A percentile compares a stretch with the other conserved stretches of the same genome.
phyloP scores from a whole-genome alignment of 2,329 filamentous ascomycete genomes.

The Metarhizium brunneum region DNA sequence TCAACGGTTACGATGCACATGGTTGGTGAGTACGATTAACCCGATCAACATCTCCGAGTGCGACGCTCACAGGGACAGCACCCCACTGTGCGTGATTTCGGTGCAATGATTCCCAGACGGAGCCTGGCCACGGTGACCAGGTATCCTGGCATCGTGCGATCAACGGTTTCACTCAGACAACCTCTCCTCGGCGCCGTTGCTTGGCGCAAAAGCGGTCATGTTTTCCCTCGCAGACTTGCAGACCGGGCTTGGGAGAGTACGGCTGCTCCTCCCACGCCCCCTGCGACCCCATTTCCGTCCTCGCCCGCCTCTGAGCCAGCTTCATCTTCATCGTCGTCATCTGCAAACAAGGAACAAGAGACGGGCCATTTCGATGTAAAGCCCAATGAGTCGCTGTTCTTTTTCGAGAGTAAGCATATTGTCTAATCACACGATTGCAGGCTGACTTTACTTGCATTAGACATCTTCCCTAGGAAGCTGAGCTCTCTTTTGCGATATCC shows the following conservation, averaged over 20 bases:
- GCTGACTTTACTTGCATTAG: constrained; percentile 29
- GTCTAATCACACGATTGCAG: not conserved
- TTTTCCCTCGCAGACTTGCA: not conserved
- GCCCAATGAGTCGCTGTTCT: constrained; percentile 73
- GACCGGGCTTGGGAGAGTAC: constrained; percentile 15
- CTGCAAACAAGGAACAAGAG: constrained; percentile 45
- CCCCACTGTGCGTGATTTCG: not conserved
- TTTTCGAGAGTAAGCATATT: constrained; percentile 66
- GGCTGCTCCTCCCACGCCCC: not conserved
- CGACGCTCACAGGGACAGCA: not conserved
- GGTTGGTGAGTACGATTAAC: not conserved
- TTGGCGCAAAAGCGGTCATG: not conserved
- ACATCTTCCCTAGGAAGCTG: constrained; percentile 76
- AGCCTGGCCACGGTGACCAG: constrained; percentile 14
- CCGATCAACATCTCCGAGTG: not conserved
- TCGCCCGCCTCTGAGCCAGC: not conserved
- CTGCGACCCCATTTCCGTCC: not conserved
- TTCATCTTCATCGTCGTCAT: constrained; percentile 18
- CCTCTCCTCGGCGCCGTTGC: constrained; percentile 6
- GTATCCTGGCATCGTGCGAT: constrained; percentile 1
- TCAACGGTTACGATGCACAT: not conserved
- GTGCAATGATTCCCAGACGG: constrained; percentile 19
- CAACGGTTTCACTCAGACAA: not conserved
- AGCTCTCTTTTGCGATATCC: constrained; percentile 35
- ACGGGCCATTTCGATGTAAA: constrained; percentile 73